A percentile compares a stretch with the other conserved stretches of the same genome.
Conservation (phyloP, 2,329 filamentous ascomycete genomes). For the Alternaria ethzedia region DNA sequence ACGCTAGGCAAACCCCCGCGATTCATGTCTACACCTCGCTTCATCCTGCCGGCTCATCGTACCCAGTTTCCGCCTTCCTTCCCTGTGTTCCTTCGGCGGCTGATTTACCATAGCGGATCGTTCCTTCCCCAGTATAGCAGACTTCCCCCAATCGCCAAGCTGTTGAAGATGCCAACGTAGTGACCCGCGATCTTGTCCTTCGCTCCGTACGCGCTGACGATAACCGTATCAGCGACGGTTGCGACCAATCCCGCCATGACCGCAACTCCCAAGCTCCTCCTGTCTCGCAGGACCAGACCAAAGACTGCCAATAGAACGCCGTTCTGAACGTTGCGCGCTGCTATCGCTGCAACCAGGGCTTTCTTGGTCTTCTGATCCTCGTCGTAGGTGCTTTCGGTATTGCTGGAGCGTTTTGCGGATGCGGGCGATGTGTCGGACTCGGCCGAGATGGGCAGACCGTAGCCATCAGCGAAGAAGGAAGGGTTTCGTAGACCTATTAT, state of each 20-base stretch:
- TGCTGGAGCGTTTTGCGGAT: conserved; percentile 8
- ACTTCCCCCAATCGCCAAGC: conserved; percentile 28
- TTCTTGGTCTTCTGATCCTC: conserved; percentile 27
- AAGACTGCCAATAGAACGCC: conserved; percentile 26
- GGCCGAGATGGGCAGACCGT: conserved; percentile 19
- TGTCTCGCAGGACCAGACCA: conserved; percentile 26
- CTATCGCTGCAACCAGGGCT: conserved; percentile 30
- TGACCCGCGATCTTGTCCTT: conserved; percentile 30
- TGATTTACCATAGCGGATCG: conserved; percentile 26
- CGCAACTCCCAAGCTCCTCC: conserved; percentile 28
- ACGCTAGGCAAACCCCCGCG: background rate
- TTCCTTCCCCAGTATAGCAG: conserved; percentile 30
- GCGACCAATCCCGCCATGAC: conserved; percentile 28
- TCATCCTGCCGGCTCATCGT: background rate
- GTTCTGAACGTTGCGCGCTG: conserved; percentile 33
- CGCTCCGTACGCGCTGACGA: conserved; percentile 27
- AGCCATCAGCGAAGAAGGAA: conserved; percentile 22
- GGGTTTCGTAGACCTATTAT: conserved; percentile 27
- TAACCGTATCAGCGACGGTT: conserved; percentile 29
- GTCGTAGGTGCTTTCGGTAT: background rate
- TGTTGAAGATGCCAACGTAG: conserved; percentile 32
- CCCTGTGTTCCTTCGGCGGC: background rate
- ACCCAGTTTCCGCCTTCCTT: background rate
- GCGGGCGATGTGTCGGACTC: background rate
- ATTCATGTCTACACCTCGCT: background rate